A percentile compares a stretch with the other conserved stretches of the same genome.
These are phyloP conservation scores for Simplicillium sp. DNA, from an alignment of 2,329 filamentous ascomycete species.

Conservation along the genomic window DNA sequence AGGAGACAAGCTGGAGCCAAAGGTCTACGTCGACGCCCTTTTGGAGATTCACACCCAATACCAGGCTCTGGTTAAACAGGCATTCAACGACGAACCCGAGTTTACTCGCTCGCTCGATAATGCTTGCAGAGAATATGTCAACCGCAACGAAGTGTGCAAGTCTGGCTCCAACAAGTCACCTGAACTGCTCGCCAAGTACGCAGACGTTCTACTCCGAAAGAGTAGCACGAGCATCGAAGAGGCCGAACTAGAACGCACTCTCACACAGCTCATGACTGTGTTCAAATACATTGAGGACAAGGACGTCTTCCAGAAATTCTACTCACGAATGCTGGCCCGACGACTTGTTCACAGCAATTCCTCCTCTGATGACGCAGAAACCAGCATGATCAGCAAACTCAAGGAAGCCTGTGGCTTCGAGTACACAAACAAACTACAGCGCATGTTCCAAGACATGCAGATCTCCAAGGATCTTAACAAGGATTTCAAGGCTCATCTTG, in stretches of 20 bases:
- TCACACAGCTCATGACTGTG: constrained; percentile 94
- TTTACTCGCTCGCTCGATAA: constrained; percentile 96
- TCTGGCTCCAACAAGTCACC: constrained; percentile 88
- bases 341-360: constrained; percentile 92
- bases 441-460: constrained; percentile 99
- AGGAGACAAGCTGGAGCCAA: constrained; percentile 85
- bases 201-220: constrained; percentile 86
- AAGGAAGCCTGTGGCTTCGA: constrained; percentile 98
- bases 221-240: constrained; percentile 89
- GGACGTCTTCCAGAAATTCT: constrained; percentile 99
- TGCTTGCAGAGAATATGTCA: constrained; percentile 95
- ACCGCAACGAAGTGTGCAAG: constrained; percentile 93
- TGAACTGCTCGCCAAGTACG: constrained; percentile 90
- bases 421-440: constrained; percentile 98
- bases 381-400: constrained; percentile 98
- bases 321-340: constrained; percentile 91
- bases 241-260: constrained; percentile 78
- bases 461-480: constrained; percentile 95
- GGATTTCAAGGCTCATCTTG: constrained; percentile 70
- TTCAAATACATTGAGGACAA: constrained; percentile 99
- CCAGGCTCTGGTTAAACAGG: constrained; percentile 78
- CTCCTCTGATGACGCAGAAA: constrained; percentile 93
- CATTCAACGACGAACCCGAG: constrained; percentile 91
- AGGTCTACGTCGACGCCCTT: constrained; percentile 90
- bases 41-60: constrained; percentile 94